These are phyloP conservation scores for Gnomoniopsis smithogilvyi DNA, from an alignment of 2,329 filamentous ascomycete genomes.

Conservation along the genomic window DNA sequence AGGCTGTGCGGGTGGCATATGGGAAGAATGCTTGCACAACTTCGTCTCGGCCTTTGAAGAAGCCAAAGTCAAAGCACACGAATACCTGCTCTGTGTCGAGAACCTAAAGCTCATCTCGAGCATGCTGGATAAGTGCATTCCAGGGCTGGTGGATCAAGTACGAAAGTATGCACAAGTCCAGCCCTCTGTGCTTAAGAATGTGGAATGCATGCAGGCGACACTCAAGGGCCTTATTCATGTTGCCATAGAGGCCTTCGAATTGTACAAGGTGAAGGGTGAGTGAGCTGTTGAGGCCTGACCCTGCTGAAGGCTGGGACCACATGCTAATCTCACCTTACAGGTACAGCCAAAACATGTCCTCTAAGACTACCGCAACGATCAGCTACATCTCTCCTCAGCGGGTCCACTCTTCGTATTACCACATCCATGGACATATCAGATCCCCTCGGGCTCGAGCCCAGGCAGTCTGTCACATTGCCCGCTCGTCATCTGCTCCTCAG, in stretches of 20 bases:
- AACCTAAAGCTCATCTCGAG: neutral
- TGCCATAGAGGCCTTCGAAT: neutral
- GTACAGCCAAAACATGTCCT: neutral
- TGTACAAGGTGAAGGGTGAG: neutral
- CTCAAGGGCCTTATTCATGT: neutral
- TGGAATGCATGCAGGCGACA: conserved; percentile 5
- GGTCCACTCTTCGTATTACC: neutral
- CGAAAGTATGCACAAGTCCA: conserved; percentile 2
- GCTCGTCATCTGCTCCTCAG: neutral
- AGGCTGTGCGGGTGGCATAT: conserved; percentile 3
- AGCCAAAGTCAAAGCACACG: neutral
- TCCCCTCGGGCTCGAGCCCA: neutral
- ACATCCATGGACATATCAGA: neutral
- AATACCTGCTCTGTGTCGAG: conserved; percentile 2
- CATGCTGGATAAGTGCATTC: conserved; percentile 1
- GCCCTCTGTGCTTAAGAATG: neutral
- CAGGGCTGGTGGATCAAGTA: neutral
- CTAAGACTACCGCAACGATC: neutral
- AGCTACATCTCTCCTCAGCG: neutral
- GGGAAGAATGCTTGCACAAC: conserved; percentile 3
- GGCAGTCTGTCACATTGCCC: neutral
- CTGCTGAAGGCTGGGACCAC: neutral
- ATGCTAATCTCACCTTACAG: neutral
- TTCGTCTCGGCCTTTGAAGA: conserved; percentile 4
- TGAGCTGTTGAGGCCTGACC: neutral